Evolutionary conservation across 2,329 filamentous ascomycete genomes (phyloP), one percentile per base, ranked within the genome.

Genomic region (Colletotrichum aenigma): DNA sequence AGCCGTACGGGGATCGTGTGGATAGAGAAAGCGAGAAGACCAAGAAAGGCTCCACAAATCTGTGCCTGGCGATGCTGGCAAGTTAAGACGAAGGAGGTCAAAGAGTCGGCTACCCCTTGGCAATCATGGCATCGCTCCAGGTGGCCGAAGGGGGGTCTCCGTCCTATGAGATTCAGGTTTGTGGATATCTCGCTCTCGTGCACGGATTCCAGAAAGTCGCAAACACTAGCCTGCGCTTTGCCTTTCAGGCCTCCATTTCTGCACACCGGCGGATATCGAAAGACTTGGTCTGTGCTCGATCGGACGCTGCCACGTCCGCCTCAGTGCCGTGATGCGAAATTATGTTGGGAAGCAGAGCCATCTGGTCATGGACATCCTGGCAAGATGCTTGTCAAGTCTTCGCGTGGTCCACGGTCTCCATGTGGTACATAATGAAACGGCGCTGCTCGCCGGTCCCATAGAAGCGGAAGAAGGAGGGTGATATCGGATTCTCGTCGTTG

Each of bases 391-490:
- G 48, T 62, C 43, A 65, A 48, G 16, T 28, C 58, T 6, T 18
- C 26, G 15, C 1, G 6, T 24, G 21, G 34, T n/a, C 12, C 55
- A 30, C 15, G 13, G 10, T 60, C 58, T n/a, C 32, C 64, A 65
- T 64, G 43, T 73, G 70, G 32, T 60, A 75, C 74, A 26, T 32
- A 30, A 60, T 65, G 64, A 64, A 73, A 76, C 60, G 48, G 56
- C 24, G 43, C 64, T 62, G n/a, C 43, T 69, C 16, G 18, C 34
- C 58, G 16, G 18, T 24, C 12, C 21, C 15, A 13, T 30, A n/a
- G 10, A 4, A 3, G 18, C 2, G 2, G 24, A 10, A 30, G 24
- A 62, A 24, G 30, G 4, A 48, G 26, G 21, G 26, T 4, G 9
- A n/a, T 2, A 15, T n/a, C 15, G 26, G 34, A 12, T 21, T 21